These are phyloP conservation scores for Chlorella ohadii DNA, from an alignment of 139 green algal genomes.

Conservation along the genomic window DNA sequence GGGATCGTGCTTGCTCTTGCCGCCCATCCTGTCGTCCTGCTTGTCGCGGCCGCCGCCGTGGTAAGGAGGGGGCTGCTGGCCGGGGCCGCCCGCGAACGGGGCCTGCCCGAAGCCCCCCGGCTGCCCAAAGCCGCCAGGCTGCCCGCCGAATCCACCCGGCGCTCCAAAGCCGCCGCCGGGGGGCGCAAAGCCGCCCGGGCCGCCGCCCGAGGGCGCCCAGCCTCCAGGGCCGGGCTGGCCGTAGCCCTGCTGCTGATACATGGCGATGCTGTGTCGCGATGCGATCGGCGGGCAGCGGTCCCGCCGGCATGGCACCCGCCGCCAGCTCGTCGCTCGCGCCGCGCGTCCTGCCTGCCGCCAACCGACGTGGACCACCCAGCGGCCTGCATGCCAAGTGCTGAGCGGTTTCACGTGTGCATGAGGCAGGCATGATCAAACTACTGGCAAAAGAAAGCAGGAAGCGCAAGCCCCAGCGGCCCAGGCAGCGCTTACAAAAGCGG, in stretches of 20 bases:
- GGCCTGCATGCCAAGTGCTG: too few species aligned
- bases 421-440: too few species aligned
- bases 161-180: neutral
- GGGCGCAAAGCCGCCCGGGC: neutral
- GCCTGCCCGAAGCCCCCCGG: too few species aligned
- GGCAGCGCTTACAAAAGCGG: too few species aligned
- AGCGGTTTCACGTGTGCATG: too few species aligned
- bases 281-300: too few species aligned
- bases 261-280: neutral
- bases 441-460: too few species aligned
- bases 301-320: too few species aligned
- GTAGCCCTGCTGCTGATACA: conserved; percentile 16
- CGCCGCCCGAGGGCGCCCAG: neutral
- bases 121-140: neutral
- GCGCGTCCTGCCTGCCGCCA: too few species aligned
- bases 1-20: conserved; percentile 47
- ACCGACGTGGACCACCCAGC: too few species aligned
- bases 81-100: conserved; percentile 8
- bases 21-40: conserved; percentile 23
- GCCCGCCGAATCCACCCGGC: neutral
- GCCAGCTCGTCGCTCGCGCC: too few species aligned
- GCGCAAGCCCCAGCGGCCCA: too few species aligned
- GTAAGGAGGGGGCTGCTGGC: neutral
- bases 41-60: neutral
- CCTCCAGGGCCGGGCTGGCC: neutral